Percentiles rank a stretch among this genome's conserved stretches.
Conservation (phyloP, 306 rosid genomes). For the Prunus davidiana region DNA sequence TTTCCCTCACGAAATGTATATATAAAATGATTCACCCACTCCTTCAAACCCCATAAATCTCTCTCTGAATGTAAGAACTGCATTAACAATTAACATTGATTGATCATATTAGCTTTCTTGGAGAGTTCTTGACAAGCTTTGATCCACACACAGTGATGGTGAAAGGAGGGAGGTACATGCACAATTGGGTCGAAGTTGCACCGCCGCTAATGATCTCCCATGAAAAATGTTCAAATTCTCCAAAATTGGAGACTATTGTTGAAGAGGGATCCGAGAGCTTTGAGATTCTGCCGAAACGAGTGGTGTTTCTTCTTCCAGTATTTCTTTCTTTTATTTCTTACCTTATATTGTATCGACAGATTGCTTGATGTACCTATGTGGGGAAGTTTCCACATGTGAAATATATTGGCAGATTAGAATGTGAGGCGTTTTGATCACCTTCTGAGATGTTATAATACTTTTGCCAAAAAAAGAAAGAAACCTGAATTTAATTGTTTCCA, state of each 20-base stretch:
- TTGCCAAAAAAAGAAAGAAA: neutral
- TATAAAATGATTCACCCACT: neutral
- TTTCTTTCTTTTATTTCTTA: slow-evolving; percentile 10
- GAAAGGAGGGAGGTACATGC: neutral
- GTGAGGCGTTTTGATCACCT: neutral
- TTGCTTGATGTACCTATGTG: neutral
- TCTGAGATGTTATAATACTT: neutral
- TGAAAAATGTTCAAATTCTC: neutral
- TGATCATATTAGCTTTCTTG: neutral
- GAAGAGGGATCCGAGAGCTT: slow-evolving; percentile 16
- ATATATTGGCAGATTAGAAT: neutral
- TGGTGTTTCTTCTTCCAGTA: slow-evolving; percentile 21
- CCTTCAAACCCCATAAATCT: neutral
- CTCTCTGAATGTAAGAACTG: neutral
- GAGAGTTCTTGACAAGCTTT: neutral
- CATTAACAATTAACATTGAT: neutral
- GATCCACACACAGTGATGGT: neutral
- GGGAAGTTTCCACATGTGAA: neutral
- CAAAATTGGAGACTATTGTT: slow-evolving; percentile 14
- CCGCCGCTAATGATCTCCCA: neutral
- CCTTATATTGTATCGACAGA: neutral
- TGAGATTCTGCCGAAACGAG: neutral
- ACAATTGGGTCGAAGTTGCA: slow-evolving; percentile 7
- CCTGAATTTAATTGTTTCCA: neutral
- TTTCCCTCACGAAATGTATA: neutral